Percentiles rank a stretch among this genome's conserved stretches.
These are phyloP conservation scores for Pholiota conissans DNA, from an alignment of 768 basidiomycete genomes.

Conservation along the genomic window DNA sequence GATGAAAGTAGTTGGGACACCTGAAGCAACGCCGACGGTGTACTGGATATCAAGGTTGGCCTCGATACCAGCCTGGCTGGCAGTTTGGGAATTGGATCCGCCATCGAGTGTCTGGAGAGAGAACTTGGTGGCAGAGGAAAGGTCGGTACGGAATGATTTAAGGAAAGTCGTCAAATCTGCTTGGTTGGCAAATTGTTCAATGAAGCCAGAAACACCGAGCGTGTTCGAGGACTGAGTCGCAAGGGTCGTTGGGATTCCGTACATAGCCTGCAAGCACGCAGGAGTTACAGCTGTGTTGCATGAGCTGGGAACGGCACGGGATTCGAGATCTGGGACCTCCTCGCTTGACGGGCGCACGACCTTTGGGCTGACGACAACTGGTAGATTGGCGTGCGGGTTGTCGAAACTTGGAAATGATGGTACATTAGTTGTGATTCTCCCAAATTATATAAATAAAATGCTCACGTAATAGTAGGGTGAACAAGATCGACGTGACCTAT, in stretches of 20 bases:
- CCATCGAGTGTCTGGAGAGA: conserved; percentile 35
- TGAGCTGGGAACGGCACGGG: conserved; percentile 22
- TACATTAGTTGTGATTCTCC: background rate
- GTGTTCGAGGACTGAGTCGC: conserved; percentile 28
- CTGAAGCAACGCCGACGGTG: conserved; percentile 34
- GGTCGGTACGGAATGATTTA: conserved; percentile 26
- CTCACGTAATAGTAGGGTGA: conserved; percentile 33
- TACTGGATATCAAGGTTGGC: conserved; percentile 37
- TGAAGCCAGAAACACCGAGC: conserved; percentile 32
- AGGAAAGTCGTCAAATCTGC: conserved; percentile 28
- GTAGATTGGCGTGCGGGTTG: conserved; percentile 18
- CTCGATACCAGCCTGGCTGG: conserved; percentile 30
- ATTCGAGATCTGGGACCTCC: background rate
- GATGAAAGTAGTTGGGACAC: conserved; percentile 33
- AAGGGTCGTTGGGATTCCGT: conserved; percentile 31
- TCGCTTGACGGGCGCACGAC: background rate
- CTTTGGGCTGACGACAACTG: conserved; percentile 12
- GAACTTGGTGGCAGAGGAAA: conserved; percentile 31
- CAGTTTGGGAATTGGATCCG: conserved; percentile 30
- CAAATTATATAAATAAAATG: background rate
- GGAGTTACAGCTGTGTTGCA: conserved; percentile 30
- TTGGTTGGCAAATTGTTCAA: conserved; percentile 33
- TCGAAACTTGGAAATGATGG: conserved; percentile 6
- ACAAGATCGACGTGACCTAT: conserved; percentile 39
- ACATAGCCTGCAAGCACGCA: conserved; percentile 32